Percentiles rank a stretch among this genome's conserved stretches.
Evolutionary conservation across 2,329 filamentous ascomycete species (phyloP).

Genomic region (Alternaria alternata): DNA sequence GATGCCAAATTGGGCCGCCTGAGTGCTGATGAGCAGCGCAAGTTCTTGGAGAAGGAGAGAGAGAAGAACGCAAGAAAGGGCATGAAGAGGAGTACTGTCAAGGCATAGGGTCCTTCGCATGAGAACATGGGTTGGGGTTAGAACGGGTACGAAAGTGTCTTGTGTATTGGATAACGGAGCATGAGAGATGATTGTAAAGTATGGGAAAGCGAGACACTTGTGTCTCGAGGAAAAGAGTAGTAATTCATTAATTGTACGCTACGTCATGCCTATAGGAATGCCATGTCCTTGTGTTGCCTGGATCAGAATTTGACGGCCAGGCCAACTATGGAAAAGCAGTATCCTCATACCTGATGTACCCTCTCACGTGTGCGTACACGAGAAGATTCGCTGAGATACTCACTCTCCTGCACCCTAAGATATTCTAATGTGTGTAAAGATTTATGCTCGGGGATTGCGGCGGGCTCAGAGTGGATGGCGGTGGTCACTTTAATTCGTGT

Average conservation of each 20-base stretch:
- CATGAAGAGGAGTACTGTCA: slow-evolving; percentile 69
- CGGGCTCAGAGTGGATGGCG: not conserved
- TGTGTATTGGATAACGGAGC: slow-evolving; percentile 1
- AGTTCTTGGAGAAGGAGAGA: slow-evolving; percentile 80
- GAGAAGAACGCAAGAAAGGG: slow-evolving; percentile 79
- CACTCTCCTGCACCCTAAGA: not conserved
- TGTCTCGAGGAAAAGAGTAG: not conserved
- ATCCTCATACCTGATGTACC: not conserved
- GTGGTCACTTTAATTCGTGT: not conserved
- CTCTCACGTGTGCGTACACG: not conserved
- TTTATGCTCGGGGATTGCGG: not conserved
- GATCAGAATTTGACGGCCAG: not conserved
- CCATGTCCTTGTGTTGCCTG: not conserved
- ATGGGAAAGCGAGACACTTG: not conserved
- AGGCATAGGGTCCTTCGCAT: slow-evolving; percentile 41
- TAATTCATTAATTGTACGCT: slow-evolving; percentile 9
- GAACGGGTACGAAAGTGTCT: not conserved
- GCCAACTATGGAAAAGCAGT: not conserved
- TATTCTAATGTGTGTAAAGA: not conserved
- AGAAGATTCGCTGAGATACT: not conserved
- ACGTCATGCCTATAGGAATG: not conserved
- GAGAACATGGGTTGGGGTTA: not conserved
- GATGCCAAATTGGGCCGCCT: slow-evolving; percentile 74
- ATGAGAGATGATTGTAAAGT: slow-evolving; percentile 8
- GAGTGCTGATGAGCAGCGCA: slow-evolving; percentile 65